These are phyloP conservation scores for Yamadazyma scolyti DNA, from an alignment of 805 yeast genomes.

Conservation along the genomic window DNA sequence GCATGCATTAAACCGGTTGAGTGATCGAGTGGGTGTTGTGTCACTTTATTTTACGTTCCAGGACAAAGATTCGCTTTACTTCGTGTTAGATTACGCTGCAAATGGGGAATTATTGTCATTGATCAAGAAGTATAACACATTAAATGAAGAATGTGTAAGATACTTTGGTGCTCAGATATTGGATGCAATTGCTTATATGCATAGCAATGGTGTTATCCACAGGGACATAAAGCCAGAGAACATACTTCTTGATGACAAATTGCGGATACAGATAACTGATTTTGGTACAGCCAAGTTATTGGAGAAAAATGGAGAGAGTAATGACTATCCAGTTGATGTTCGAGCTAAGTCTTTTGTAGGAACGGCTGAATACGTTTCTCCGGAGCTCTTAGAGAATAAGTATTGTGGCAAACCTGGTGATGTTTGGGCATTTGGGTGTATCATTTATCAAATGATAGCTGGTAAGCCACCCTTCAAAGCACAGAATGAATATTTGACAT, in stretches of 20 bases:
- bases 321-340: conserved; percentile 59
- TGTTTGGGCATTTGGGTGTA: conserved; percentile 62
- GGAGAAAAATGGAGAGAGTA: conserved; percentile 46
- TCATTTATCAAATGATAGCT: conserved; percentile 58
- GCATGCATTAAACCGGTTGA: conserved; percentile 69
- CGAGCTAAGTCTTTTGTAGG: conserved; percentile 82
- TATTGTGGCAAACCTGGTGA: conserved; percentile 61
- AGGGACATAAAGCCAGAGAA: conserved; percentile 85
- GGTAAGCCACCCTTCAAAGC: conserved; percentile 81
- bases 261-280: conserved; percentile 70
- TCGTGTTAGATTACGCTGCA: conserved; percentile 74
- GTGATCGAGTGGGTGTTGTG: conserved; percentile 57
- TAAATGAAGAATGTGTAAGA: conserved; percentile 64
- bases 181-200: conserved; percentile 72
- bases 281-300: conserved; percentile 80
- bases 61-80: conserved; percentile 68
- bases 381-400: conserved; percentile 72
- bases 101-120: conserved; percentile 72
- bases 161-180: conserved; percentile 72
- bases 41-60: conserved; percentile 76
- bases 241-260: conserved; percentile 58
- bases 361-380: conserved; percentile 69
- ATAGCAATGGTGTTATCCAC: conserved; percentile 71
- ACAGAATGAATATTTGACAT: conserved; percentile 74
- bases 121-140: conserved; percentile 64